Evolutionary conservation across 345 rosid genomes (phyloP), one percentile per base, ranked within the genome.

Genomic region (Psidium friedrichsthalianum): DNA sequence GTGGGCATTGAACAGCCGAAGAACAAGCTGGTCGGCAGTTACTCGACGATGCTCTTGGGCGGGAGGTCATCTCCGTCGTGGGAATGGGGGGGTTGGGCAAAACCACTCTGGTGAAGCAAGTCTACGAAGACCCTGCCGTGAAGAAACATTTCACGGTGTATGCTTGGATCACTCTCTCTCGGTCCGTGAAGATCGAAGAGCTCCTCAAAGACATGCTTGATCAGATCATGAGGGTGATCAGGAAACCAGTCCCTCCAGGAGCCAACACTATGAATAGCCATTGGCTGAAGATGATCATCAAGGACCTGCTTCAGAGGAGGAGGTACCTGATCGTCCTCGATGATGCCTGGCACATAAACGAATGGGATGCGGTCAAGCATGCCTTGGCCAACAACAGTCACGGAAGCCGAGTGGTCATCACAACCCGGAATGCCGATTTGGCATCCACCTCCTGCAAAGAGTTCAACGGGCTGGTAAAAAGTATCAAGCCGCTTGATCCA

Each of bases 61-160:
- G 74, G 25, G 32, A 83, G 74, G 91, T 87, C 24, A 56, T 91
- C 82, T 88, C 92, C 0, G 44, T 91, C 0, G 86, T 83, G 32
- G 93, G 91, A 22, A 90, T 90, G 92, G 93, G 92, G 40, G 93
- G 93, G 0, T 44, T 90, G 51, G 92, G 93, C 14, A 91, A 91
- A 55, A 90, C 92, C 42, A 91, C 92, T 27, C 52, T 91, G 55
- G 92, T 86, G 11, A 91, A 88, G 86, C 90, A 90, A 84, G 90
- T 89, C 5, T 89, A 89, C 9, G 91, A 90, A 9, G 88, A 86
- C 32, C 40, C 57, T 18, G 84, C 25, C 10, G 90, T 90, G 55
- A 86, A 82, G 86, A 84, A 86, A 24, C 88, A 86, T 55, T 91
- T 90, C 56, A 56, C 42, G 1, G 74, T 83, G 14, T 84, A 59